Evolutionary conservation across 768 basidiomycete genomes (phyloP).

Genomic region (Kwoniella pini): DNA sequence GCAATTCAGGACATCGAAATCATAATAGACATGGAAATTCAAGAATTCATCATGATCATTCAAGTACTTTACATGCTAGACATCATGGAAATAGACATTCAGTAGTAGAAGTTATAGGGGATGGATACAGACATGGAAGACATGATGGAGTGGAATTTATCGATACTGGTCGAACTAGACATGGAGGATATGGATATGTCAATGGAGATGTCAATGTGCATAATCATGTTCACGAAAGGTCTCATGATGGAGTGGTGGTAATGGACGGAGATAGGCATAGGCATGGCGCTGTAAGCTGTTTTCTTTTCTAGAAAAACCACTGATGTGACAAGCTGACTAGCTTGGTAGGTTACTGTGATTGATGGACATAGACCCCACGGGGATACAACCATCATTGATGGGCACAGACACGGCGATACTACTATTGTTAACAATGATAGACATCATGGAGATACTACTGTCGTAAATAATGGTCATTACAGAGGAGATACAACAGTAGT

Average conservation of each 20-base stretch:
- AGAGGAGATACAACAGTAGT: constrained; percentile 3
- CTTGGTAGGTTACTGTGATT: constrained; percentile 10
- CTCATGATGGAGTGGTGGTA: constrained; percentile 9
- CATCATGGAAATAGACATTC: constrained; percentile 13
- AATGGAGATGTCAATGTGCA: constrained; percentile 9
- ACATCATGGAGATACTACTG: constrained; percentile 6
- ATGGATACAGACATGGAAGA: constrained; percentile 15
- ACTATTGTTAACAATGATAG: constrained; percentile 11
- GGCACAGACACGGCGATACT: constrained; percentile 4
- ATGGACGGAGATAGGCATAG: constrained; percentile 6
- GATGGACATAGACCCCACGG: too few relatives aligned
- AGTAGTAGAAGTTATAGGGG: constrained; percentile 18
- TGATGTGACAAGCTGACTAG: not conserved
- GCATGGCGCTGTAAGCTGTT: constrained; percentile 15
- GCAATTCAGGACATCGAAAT: constrained; percentile 4
- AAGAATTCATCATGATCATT: constrained; percentile 5
- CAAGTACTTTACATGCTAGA: constrained; percentile 8
- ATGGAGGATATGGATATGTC: not conserved
- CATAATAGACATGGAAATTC: not conserved
- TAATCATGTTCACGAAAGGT: constrained; percentile 12
- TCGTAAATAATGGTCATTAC: constrained; percentile 6
- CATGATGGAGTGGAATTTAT: not conserved
- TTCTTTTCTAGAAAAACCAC: too few relatives aligned
- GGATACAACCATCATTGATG: not conserved
- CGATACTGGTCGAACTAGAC: not conserved